These are phyloP conservation scores for Capillidium heterosporum DNA, from an alignment of 371 early-diverging fungal species.

Conservation along the genomic window DNA sequence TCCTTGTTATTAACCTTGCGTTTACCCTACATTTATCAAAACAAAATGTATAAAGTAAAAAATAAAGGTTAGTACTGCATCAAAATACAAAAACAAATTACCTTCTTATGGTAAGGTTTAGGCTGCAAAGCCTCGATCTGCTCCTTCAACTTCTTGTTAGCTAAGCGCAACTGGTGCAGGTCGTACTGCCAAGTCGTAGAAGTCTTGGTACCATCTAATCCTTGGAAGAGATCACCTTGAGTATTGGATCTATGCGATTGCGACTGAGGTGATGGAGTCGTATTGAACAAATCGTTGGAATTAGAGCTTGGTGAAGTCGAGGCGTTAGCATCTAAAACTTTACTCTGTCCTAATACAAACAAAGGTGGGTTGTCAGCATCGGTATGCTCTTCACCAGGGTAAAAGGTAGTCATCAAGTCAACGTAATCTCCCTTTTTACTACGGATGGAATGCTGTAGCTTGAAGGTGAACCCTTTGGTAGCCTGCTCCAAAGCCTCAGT, in stretches of 20 bases:
- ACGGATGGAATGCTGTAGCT: constrained; percentile 19
- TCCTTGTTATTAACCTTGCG: background rate
- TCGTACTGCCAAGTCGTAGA: constrained; percentile 29
- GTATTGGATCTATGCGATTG: too few relatives aligned
- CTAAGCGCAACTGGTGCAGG: constrained; percentile 23
- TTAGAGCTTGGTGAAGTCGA: background rate
- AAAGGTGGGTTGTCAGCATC: too few relatives aligned
- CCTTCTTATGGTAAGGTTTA: background rate
- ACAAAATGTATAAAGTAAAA: background rate
- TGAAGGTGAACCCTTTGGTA: constrained; percentile 20
- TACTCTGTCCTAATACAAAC: too few relatives aligned
- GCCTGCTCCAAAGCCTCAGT: constrained; percentile 24
- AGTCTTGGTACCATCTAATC: constrained; percentile 8
- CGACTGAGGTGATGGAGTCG: background rate
- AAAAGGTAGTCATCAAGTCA: too few relatives aligned
- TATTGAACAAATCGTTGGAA: background rate
- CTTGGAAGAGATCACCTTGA: too few relatives aligned
- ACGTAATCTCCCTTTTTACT: too few relatives aligned
- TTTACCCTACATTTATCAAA: background rate
- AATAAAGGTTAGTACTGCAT: background rate
- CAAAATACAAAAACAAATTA: background rate
- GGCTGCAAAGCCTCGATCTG: constrained; percentile 15
- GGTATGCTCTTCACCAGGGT: too few relatives aligned
- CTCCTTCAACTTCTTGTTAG: constrained; percentile 19
- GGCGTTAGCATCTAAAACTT: too few relatives aligned